A percentile compares a stretch with the other conserved stretches of the same genome.
phyloP scores from a whole-genome alignment of 2,329 filamentous ascomycete genomes.

The Colletotrichum costaricense region DNA sequence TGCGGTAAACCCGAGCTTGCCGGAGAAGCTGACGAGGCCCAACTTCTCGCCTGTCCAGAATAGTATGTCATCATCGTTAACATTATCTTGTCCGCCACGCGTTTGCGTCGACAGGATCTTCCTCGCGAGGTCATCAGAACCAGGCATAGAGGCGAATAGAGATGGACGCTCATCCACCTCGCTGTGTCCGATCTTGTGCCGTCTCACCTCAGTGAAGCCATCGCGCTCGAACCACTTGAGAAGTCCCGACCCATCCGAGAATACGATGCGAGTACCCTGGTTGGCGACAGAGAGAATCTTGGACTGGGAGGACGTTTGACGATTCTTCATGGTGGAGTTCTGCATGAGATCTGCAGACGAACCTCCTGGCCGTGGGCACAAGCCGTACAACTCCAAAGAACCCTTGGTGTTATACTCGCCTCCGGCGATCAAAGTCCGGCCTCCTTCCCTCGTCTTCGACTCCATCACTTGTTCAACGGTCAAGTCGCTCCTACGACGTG shows the following conservation, averaged over 20 bases:
- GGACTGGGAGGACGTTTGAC: slow-evolving; percentile 83
- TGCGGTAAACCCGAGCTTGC: slow-evolving; percentile 57
- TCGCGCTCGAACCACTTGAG: slow-evolving; percentile 94
- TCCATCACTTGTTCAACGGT: slow-evolving; percentile 64
- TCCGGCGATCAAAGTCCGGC: slow-evolving; percentile 80
- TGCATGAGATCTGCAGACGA: slow-evolving; percentile 40
- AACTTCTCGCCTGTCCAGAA: slow-evolving; percentile 91
- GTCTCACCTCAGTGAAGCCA: slow-evolving; percentile 71
- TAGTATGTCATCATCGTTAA: slow-evolving; percentile 76
- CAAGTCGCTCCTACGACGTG: slow-evolving; percentile 65
- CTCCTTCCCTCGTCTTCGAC: slow-evolving; percentile 62
- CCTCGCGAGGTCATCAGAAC: slow-evolving; percentile 78
- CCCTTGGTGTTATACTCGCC: slow-evolving; percentile 95
- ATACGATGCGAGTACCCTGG: slow-evolving; percentile 85
- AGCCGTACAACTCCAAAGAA: slow-evolving; percentile 86
- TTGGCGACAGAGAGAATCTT: slow-evolving; percentile 84
- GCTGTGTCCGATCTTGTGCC: slow-evolving; percentile 66
- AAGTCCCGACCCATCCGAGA: slow-evolving; percentile 85
- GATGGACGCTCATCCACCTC: slow-evolving; percentile 58
- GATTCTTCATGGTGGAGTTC: slow-evolving; percentile 75
- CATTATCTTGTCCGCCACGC: slow-evolving; percentile 38
- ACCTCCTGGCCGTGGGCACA: slow-evolving; percentile 47
- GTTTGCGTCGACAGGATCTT: slow-evolving; percentile 77
- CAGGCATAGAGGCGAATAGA: slow-evolving; percentile 63
- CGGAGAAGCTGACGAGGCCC: slow-evolving; percentile 76